phyloP scores from a whole-genome alignment of 2,329 filamentous ascomycete genomes.

The Dothiorella sarmentorum region DNA sequence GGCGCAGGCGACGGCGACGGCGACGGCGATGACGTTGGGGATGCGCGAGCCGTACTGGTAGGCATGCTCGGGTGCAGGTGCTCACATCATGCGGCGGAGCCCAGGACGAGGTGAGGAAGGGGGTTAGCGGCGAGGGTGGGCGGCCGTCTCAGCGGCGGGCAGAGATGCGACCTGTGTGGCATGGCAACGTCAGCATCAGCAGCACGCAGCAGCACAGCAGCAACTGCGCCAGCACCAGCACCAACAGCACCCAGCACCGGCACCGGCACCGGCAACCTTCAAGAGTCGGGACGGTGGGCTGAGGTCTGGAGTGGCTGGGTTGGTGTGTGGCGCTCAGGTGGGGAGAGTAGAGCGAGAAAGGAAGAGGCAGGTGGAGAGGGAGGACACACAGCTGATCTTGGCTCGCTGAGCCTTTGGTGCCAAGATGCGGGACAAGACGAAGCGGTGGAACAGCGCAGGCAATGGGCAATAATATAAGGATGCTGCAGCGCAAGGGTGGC shows the following conservation, averaged over 20 bases:
- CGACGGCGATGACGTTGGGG: conserved; percentile 11
- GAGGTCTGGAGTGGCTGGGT: background rate
- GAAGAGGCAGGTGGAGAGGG: background rate
- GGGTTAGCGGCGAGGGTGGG: background rate
- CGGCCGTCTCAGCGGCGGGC: background rate
- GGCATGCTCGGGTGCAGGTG: conserved; percentile 18
- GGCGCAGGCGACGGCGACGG: conserved; percentile 8
- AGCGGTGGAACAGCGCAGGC: conserved; percentile 16
- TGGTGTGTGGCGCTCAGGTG: background rate
- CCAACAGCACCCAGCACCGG: background rate
- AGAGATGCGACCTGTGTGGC: conserved; percentile 3
- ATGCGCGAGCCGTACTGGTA: conserved; percentile 18
- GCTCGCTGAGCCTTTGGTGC: conserved; percentile 11
- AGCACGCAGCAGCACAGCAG: background rate
- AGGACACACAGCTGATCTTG: conserved; percentile 5
- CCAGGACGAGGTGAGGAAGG: conserved; percentile 1
- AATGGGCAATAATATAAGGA: conserved; percentile 13
- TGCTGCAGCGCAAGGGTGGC: conserved; percentile 12
- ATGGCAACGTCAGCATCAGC: conserved; percentile 12
- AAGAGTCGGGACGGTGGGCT: background rate
- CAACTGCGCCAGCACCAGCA: background rate
- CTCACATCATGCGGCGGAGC: conserved; percentile 18
- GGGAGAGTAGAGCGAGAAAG: background rate
- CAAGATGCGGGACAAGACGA: conserved; percentile 17
- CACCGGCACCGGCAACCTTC: no score